These are phyloP conservation scores for Moesziomyces antarcticus DNA, from an alignment of 1,284 basidiomycete genomes.

Conservation along the genomic window DNA sequence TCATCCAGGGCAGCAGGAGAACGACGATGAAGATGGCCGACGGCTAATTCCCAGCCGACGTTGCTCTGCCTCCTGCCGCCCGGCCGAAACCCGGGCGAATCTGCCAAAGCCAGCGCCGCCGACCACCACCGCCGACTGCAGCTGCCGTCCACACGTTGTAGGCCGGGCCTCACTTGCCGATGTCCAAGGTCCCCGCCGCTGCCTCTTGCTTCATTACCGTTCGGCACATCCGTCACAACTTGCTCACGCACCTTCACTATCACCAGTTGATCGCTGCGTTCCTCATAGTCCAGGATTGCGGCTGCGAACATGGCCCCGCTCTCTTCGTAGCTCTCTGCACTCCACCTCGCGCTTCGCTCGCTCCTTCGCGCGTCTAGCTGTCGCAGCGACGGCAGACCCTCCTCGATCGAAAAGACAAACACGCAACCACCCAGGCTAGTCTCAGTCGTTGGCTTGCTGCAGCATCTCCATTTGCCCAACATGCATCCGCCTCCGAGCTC, in stretches of 20 bases:
- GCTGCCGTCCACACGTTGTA: neutral
- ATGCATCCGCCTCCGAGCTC: conserved; percentile 52
- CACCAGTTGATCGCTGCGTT: neutral
- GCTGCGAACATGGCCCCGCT: neutral
- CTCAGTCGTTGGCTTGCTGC: too few relatives aligned
- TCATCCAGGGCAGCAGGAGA: neutral
- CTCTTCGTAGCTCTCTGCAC: neutral
- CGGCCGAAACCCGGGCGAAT: neutral
- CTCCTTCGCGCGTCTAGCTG: too few relatives aligned
- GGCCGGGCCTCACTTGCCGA: neutral
- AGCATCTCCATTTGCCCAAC: conserved; percentile 7
- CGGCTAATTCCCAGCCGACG: neutral
- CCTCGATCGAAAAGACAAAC: too few relatives aligned
- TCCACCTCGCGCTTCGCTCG: neutral
- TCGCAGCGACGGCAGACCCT: too few relatives aligned
- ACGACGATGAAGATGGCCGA: neutral
- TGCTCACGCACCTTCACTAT: too few relatives aligned
- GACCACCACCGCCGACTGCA: too few relatives aligned
- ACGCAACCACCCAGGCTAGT: too few relatives aligned
- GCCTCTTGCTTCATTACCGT: too few relatives aligned
- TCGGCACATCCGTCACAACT: too few relatives aligned
- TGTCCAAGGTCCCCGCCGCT: too few relatives aligned
- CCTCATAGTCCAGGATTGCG: neutral
- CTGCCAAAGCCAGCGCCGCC: too few relatives aligned
- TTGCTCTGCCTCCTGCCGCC: neutral